Percentiles rank a stretch among this genome's conserved stretches.
Evolutionary conservation across 2,329 filamentous ascomycete species (phyloP).

Genomic region (Periconia macrospinosa): DNA sequence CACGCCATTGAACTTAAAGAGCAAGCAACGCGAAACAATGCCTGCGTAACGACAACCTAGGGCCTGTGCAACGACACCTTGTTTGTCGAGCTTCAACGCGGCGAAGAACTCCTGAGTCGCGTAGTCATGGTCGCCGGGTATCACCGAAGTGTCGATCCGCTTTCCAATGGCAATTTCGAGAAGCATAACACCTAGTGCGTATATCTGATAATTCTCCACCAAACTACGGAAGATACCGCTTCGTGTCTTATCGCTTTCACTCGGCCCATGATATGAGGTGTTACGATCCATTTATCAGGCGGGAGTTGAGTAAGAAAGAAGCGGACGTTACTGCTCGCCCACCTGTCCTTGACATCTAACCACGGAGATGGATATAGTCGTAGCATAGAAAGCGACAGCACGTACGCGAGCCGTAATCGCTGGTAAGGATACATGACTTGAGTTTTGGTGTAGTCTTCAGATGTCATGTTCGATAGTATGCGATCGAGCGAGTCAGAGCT

Average conservation of each 20-base stretch:
- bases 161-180: not conserved
- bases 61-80: not conserved
- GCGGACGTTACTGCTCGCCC: not conserved
- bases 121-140: not conserved
- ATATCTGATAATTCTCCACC: not conserved
- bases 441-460: not conserved
- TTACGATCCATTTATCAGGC: not conserved
- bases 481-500: not conserved
- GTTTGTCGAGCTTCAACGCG: not conserved
- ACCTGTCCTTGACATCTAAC: not conserved
- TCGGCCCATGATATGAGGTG: not conserved
- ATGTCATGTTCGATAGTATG: not conserved
- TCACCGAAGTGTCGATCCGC: not conserved
- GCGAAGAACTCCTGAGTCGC: not conserved
- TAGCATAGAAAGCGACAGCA: not conserved
- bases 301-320: not conserved
- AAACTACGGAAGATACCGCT: not conserved
- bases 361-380: not conserved
- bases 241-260: not conserved
- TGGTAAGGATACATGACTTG: not conserved
- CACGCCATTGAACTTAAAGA: not conserved
- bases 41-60: not conserved
- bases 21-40: not conserved
- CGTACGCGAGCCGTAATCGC: not conserved
- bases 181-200: not conserved